Conservation (phyloP, 495 filamentous ascomycete genomes). For the Durotheca rogersii region DNA sequence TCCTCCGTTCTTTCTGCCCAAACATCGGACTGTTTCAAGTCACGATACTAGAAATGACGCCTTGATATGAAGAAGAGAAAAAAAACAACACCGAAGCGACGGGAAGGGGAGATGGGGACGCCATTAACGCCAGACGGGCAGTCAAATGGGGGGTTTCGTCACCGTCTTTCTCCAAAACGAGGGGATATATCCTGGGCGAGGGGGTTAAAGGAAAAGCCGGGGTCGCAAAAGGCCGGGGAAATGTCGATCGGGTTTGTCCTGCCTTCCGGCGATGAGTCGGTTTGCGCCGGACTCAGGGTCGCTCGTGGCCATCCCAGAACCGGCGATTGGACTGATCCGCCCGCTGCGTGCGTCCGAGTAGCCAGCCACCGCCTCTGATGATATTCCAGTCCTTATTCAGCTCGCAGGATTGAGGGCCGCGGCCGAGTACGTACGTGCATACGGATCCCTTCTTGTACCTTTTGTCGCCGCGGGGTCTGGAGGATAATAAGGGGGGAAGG, state of each 20-base stretch:
- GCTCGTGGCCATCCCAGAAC: slow-evolving; percentile 4
- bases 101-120: slow-evolving; percentile 23
- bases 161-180: slow-evolving; percentile 27
- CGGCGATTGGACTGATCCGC: background rate
- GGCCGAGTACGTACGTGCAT: slow-evolving; percentile 5
- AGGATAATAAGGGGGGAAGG: background rate
- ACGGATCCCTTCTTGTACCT: background rate
- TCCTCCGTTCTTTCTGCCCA: background rate
- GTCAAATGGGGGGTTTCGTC: slow-evolving; percentile 10
- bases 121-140: slow-evolving; percentile 32
- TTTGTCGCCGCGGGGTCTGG: background rate
- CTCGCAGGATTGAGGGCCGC: slow-evolving; percentile 1
- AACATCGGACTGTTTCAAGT: too few species aligned
- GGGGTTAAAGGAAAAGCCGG: slow-evolving; percentile 16
- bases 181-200: slow-evolving; percentile 33
- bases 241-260: slow-evolving; percentile 9
- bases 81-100: too few species aligned
- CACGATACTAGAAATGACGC: slow-evolving; percentile 22
- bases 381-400: slow-evolving; percentile 18
- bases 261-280: slow-evolving; percentile 1
- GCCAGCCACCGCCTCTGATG: too few species aligned
- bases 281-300: slow-evolving; percentile 7
- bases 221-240: slow-evolving; percentile 20
- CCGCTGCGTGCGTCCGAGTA: slow-evolving; percentile 18
- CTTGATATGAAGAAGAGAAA: slow-evolving; percentile 22